A percentile compares a stretch with the other conserved stretches of the same genome.
Evolutionary conservation across 257 asterid species (phyloP).

Genomic region (Solanum bukasovii): DNA sequence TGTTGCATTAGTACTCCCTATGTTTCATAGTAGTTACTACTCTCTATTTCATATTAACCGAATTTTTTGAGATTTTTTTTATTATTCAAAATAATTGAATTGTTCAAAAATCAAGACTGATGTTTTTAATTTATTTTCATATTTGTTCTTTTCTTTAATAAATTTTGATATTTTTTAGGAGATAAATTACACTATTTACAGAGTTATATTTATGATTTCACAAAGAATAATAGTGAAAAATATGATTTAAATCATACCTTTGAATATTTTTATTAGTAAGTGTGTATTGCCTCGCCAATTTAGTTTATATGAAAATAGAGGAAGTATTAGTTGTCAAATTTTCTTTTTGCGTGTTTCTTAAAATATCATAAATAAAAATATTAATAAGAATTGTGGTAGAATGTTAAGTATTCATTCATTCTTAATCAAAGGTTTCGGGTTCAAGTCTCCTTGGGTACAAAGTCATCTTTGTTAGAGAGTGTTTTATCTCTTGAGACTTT

Average conservation of each 20-base stretch:
- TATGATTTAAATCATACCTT: too few species aligned
- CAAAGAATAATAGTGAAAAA: too few species aligned
- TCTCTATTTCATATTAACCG: too few species aligned
- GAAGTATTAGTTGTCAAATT: not conserved
- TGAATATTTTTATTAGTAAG: too few species aligned
- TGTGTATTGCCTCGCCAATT: not conserved
- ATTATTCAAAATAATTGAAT: too few species aligned
- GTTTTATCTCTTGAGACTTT: too few species aligned
- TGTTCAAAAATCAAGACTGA: not conserved
- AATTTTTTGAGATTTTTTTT: not conserved
- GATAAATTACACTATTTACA: too few species aligned
- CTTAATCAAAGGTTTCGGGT: too few species aligned
- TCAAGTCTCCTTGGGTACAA: not conserved
- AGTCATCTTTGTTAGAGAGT: not conserved
- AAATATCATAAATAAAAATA: not conserved
- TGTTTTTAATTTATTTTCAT: not conserved
- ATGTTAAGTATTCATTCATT: rapidly evolving
- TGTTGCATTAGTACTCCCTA: not conserved
- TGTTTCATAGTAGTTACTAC: too few species aligned
- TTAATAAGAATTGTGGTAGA: rapidly evolving
- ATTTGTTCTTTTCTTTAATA: rapidly evolving
- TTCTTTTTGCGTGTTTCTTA: not conserved
- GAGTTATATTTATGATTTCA: too few species aligned
- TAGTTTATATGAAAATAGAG: not conserved
- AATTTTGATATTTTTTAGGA: too few species aligned